Evolutionary conservation across 495 filamentous ascomycete genomes (phyloP).

Genomic region (Neurospora terricola): DNA sequence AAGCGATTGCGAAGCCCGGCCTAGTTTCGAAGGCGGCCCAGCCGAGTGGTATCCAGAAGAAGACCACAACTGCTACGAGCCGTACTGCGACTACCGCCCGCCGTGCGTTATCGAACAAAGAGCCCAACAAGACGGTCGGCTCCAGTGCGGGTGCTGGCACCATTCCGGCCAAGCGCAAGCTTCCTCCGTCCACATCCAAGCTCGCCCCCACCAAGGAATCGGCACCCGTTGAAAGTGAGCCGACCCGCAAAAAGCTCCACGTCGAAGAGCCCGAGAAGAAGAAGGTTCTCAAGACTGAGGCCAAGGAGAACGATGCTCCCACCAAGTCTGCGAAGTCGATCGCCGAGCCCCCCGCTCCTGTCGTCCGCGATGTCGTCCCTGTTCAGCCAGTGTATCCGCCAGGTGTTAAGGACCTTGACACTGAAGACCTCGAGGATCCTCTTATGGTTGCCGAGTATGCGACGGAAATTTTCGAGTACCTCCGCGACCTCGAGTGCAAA

Average conservation of each 20-base stretch:
- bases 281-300: constrained; percentile 16
- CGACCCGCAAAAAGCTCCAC: constrained; percentile 40
- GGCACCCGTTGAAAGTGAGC: constrained; percentile 43
- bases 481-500: constrained; percentile 72
- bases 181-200: constrained; percentile 36
- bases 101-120: constrained; percentile 54
- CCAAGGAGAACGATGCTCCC: constrained; percentile 34
- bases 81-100: background rate
- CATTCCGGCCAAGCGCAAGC: constrained; percentile 51
- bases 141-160: constrained; percentile 62
- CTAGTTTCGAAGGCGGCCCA: constrained; percentile 69
- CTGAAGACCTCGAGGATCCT: constrained; percentile 83
- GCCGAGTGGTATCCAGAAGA: constrained; percentile 72
- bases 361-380: background rate
- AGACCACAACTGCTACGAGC: constrained; percentile 47
- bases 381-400: constrained; percentile 33
- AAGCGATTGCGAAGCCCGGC: constrained; percentile 50
- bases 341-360: constrained; percentile 15
- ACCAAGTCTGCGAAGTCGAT: constrained; percentile 17
- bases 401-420: constrained; percentile 60
- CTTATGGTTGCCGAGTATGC: constrained; percentile 98
- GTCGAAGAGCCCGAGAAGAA: constrained; percentile 23
- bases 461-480: constrained; percentile 93
- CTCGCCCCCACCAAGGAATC: constrained; percentile 49
- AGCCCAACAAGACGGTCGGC: constrained; percentile 58